These are phyloP conservation scores for Tolypocladium pustulatum DNA, from an alignment of 2,329 filamentous ascomycete species.

Conservation along the genomic window DNA sequence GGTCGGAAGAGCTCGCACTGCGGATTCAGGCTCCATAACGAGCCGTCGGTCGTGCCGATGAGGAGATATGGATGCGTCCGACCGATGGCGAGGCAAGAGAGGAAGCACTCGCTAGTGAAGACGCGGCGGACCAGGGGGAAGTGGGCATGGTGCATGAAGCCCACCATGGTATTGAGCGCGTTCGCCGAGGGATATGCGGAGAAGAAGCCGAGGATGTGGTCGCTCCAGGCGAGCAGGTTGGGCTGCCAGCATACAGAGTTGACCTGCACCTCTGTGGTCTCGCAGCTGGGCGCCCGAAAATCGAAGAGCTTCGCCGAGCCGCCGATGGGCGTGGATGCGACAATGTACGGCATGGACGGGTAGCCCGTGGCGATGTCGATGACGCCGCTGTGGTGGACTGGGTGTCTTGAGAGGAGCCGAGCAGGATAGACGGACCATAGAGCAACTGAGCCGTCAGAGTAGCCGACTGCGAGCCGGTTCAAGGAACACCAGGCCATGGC, in stretches of 20 bases:
- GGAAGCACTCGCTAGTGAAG: constrained; percentile 37
- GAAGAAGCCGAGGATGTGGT: constrained; percentile 45
- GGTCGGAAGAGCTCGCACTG: constrained; percentile 25
- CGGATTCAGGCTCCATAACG: constrained; percentile 35
- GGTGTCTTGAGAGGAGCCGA: constrained; percentile 37
- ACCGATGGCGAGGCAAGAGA: constrained; percentile 39
- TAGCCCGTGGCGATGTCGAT: constrained; percentile 46
- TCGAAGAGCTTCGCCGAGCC: constrained; percentile 43
- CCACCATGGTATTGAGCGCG: constrained; percentile 40
- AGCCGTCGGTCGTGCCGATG: constrained; percentile 42
- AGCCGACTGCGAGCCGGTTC: constrained; percentile 44
- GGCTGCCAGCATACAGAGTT: constrained; percentile 41
- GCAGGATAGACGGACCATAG: constrained; percentile 45
- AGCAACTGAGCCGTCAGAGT: constrained; percentile 44
- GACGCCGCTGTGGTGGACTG: constrained; percentile 42
- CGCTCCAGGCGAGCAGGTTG: constrained; percentile 42
- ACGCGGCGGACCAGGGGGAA: constrained; percentile 43
- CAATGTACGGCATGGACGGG: constrained; percentile 43
- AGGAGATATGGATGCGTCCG: constrained; percentile 42
- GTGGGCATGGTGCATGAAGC: constrained; percentile 41
- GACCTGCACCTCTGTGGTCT: constrained; percentile 42
- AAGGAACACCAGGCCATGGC: constrained; percentile 44
- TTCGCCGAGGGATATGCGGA: constrained; percentile 41
- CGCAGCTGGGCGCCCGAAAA: constrained; percentile 38
- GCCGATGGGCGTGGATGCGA: constrained; percentile 44